Evolutionary conservation across 2,329 filamentous ascomycete species (phyloP).

Genomic region (Colletotrichum sidae): DNA sequence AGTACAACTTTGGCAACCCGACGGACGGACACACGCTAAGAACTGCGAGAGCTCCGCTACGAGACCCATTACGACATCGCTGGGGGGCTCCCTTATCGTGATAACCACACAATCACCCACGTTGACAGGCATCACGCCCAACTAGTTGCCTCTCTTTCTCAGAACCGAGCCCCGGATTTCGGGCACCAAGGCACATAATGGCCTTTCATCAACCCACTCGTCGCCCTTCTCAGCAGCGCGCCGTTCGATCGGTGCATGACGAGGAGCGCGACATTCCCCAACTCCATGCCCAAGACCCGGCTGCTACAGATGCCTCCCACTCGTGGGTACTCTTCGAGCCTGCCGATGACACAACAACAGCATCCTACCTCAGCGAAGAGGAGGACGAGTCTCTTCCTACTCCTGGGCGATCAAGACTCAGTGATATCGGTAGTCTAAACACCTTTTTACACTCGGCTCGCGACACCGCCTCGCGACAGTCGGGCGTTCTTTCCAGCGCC

Average conservation of each 20-base stretch:
- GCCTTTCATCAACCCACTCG: conserved; percentile 71
- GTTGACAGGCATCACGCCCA: conserved; percentile 17
- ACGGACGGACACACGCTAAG: conserved; percentile 16
- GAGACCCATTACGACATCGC: conserved; percentile 31
- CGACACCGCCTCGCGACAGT: conserved; percentile 57
- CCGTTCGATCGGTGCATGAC: conserved; percentile 54
- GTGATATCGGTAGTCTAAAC: conserved; percentile 83
- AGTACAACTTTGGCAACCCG: conserved; percentile 13
- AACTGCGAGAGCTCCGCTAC: conserved; percentile 21
- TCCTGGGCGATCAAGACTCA: conserved; percentile 77
- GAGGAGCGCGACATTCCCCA: conserved; percentile 52
- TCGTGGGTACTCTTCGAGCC: conserved; percentile 98
- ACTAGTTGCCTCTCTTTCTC: conserved; percentile 18
- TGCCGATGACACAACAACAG: conserved; percentile 67
- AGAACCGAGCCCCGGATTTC: conserved; percentile 9
- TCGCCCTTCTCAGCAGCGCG: conserved; percentile 60
- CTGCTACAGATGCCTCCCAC: conserved; percentile 70
- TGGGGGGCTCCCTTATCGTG: conserved; percentile 29
- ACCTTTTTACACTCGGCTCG: conserved; percentile 72
- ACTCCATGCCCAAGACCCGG: conserved; percentile 30
- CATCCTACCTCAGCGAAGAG: conserved; percentile 76
- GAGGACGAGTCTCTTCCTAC: conserved; percentile 73
- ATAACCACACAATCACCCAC: conserved; percentile 9
- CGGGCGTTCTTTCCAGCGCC: conserved; percentile 51
- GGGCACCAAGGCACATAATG: conserved; percentile 50